These are phyloP conservation scores for Hymenoscyphus albidus DNA, from an alignment of 2,329 filamentous ascomycete genomes.

Conservation along the genomic window DNA sequence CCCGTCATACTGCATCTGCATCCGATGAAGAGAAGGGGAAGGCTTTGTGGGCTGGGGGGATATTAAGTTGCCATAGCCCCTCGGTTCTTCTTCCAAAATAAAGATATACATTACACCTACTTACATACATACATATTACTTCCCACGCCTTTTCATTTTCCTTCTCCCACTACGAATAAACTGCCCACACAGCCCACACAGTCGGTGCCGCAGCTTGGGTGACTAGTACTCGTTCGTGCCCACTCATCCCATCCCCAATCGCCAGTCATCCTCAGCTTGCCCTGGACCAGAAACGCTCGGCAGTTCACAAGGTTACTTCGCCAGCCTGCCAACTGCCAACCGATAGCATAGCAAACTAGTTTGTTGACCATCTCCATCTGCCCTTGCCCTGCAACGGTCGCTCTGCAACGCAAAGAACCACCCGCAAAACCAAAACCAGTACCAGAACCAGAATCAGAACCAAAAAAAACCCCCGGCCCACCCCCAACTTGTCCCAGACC, in stretches of 20 bases:
- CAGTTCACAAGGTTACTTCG: background rate
- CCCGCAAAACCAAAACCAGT: no score
- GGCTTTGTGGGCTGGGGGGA: background rate
- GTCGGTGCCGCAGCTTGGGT: no score
- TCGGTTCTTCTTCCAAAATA: background rate
- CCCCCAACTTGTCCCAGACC: background rate
- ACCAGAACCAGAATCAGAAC: no score
- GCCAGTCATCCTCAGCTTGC: background rate
- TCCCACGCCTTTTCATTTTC: background rate
- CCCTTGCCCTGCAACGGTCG: background rate
- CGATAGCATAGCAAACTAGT: no score
- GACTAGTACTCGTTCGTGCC: no score
- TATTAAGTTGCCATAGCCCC: background rate
- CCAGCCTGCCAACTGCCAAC: background rate
- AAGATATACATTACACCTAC: no score
- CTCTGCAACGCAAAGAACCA: background rate
- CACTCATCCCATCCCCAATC: no score
- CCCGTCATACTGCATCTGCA: background rate
- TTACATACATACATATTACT: background rate
- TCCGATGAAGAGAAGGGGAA: background rate
- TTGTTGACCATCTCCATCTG: background rate
- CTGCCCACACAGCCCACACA: no score
- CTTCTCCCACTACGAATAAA: no score
- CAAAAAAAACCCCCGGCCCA: background rate
- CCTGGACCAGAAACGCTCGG: background rate